Evolutionary conservation across 164 flowering plant genomes (phyloP).

Genomic region (Dillenia suffruticosa): DNA sequence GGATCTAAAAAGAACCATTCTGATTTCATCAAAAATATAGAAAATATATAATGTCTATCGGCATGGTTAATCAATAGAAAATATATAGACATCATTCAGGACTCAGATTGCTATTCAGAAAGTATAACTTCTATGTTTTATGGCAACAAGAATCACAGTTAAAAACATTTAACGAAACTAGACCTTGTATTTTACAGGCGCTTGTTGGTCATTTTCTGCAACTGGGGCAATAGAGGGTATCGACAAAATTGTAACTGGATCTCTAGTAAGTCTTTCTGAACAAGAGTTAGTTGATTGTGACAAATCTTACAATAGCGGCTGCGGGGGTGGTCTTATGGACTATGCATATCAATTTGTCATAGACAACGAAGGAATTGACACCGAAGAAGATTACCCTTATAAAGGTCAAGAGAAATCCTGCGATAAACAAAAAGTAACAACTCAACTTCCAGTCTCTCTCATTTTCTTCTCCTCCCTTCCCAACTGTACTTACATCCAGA

Average conservation of each 20-base stretch:
- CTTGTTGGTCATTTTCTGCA: constrained; percentile 97
- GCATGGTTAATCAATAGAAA: neutral
- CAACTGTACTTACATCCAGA: neutral
- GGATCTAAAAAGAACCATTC: too few relatives aligned
- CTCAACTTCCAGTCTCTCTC: neutral
- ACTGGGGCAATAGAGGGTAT: constrained; percentile 96
- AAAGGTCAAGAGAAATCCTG: constrained; percentile 44
- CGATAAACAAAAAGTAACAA: constrained; percentile 55
- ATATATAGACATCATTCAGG: neutral
- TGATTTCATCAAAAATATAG: too few relatives aligned
- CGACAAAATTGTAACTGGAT: constrained; percentile 77
- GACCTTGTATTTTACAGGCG: constrained; percentile 44
- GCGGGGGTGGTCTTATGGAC: constrained; percentile 95
- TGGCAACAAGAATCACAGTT: too few relatives aligned
- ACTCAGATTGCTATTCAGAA: neutral
- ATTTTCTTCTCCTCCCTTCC: neutral
- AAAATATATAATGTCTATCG: too few relatives aligned
- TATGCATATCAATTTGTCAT: constrained; percentile 76
- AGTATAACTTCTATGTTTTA: neutral
- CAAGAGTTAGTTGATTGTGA: constrained; percentile 94
- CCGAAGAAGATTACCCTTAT: constrained; percentile 89
- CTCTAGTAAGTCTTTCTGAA: constrained; percentile 88
- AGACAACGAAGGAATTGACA: constrained; percentile 84
- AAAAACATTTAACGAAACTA: too few relatives aligned
- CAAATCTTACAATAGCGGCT: constrained; percentile 65